Evolutionary conservation across 768 basidiomycete species (phyloP), one percentile per base, ranked within the genome.

Genomic region (Mycena haematopus): DNA sequence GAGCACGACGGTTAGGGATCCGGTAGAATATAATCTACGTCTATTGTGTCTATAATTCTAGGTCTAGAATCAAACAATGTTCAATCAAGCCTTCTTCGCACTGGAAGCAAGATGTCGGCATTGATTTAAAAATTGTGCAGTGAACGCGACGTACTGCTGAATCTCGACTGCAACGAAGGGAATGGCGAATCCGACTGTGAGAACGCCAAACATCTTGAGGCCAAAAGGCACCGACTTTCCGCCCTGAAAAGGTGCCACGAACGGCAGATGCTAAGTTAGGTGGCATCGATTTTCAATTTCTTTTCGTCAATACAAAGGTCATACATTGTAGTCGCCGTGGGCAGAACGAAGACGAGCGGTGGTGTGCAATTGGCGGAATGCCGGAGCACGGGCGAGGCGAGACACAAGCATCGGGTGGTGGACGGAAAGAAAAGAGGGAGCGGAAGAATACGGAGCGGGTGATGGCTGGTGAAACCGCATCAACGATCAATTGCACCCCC

Each of bases 141-240:
- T 9, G 24, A 57, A 58, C 13, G 25, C 40, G 52, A 78, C 91
- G 66, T 68, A 92, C 91, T 92, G 65, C 74, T 91, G 90, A 70
- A 81, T 85, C 40, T 70, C 73, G 6, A 84, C 77, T 6, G 89
- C 90, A 56, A 81, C 65, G 74, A 92, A 86, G 27, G 91, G 91
- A 64, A 92, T 84, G 59, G 82, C 73, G 73, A 91, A 90, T 14
- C 90, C 91, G 14, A 77, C 62, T 15, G 72, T 51, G 58, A 92
- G 79, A 74, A 78, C 86, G 7, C 72, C 56, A 25, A 71, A 63
- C 54, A 87, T 63, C 74, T 87, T 89, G 52, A 76, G 50, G 6
- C 73, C 87, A 57, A 15, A 27, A 63, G 64, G 27, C 14, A 47
- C 56, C 1, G 3, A 19, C 9, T 31, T 69, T 17, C 69, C 77